phyloP scores from a whole-genome alignment of 306 rosid genomes.

The Styphnolobium japonicum region DNA sequence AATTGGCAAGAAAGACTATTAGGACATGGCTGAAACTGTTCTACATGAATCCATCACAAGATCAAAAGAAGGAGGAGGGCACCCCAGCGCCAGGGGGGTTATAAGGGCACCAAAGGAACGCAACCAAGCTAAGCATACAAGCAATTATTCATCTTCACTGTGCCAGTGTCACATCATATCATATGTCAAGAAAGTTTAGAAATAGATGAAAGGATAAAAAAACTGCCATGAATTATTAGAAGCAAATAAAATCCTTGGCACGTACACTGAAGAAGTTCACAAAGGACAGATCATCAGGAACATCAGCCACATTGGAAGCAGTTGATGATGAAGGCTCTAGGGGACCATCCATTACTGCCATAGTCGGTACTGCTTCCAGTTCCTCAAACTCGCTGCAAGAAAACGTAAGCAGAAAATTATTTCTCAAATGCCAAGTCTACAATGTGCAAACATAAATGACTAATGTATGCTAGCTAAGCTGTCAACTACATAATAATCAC shows the following conservation, averaged over 20 bases:
- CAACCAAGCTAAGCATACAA: neutral
- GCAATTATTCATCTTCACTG: neutral
- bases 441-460: neutral
- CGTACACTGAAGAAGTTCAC: conserved; percentile 63
- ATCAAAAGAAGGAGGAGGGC: neutral
- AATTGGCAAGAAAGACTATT: neutral
- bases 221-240: neutral
- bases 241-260: neutral
- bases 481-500: conserved; percentile 5
- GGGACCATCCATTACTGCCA: conserved; percentile 70
- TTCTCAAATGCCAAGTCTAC: conserved; percentile 13
- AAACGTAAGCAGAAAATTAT: conserved; percentile 11
- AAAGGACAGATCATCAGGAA: conserved; percentile 54
- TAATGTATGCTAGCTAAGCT: neutral
- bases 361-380: conserved; percentile 59
- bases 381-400: conserved; percentile 59
- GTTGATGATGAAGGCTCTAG: conserved; percentile 48
- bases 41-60: neutral
- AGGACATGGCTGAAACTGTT: neutral
- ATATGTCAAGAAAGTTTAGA: neutral
- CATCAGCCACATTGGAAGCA: conserved; percentile 48
- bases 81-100: neutral
- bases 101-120: conserved; percentile 7
- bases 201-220: neutral
- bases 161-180: neutral